Base-by-base conservation (phyloP, 345 rosid species). In the Gossypium stocksii region DNA sequence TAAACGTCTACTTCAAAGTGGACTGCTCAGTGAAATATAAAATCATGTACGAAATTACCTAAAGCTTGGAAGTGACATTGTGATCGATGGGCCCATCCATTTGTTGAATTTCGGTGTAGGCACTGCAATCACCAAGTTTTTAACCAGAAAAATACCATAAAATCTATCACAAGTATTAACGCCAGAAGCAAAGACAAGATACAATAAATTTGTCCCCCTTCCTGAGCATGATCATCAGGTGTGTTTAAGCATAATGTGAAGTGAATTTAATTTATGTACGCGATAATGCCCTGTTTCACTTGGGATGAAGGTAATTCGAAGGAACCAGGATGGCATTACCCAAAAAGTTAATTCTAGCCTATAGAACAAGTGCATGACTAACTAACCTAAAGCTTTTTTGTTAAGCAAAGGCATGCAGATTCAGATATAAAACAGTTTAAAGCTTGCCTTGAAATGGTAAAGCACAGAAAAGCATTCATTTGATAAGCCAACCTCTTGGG, bases 1-100 rank as follows among this genome's bases (percentile, higher is more conserved):
- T 34, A 34, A 69, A 68, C 76, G 67, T 15, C 46, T 59, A 65
- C 51, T 8, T 62, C 69, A 6, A 59, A 25, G 59, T 57, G 69
- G 5, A 76, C 67, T 77, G 49, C 53, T 29, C 29, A 13, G 41
- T 22, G 61, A 66, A 62, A 60, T 53, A 38, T 54, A 72, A 34
- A 60, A 72, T 2, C 19, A 19, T 20, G 53, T 17, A 34, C 38
- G 72, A 41, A 62, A 56, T 76, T 82, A 95, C 99, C 99, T 93
- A 77, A 88, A 93, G 82, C 98, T 95, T 25, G 99, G 98, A 5
- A 95, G 90, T 1, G 92, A 89, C 93, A 95, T 82, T 74, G 80
- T 91, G 74, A 93, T 81, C 62, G 77, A 52, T 66, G 97, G 96
- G 14, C 94, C 93, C 81, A 65, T 87, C 94, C 96, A 88, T 27